Conservation (phyloP, 169 alveolate species). For the Eimeria falciformis region DNA sequence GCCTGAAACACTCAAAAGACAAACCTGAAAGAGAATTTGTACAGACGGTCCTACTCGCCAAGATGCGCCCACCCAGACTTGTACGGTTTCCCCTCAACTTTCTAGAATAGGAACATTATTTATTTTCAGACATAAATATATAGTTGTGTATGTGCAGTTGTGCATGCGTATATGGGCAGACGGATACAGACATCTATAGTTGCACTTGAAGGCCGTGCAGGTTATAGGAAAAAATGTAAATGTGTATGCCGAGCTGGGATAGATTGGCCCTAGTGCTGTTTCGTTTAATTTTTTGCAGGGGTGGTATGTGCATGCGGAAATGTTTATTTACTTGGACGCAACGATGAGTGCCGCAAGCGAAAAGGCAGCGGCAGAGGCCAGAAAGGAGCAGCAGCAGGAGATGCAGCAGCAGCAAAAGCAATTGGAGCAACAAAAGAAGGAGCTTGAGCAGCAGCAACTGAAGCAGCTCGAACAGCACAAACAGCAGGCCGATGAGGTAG, state of each 20-base stretch:
- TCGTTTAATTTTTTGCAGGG: slow-evolving; percentile 16
- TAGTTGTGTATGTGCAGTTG: too few species aligned
- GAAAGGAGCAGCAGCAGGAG: not conserved
- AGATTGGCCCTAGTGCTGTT: not conserved
- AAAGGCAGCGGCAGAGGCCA: slow-evolving; percentile 52
- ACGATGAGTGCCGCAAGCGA: slow-evolving; percentile 24
- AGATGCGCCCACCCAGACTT: slow-evolving; percentile 69
- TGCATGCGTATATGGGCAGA: too few species aligned
- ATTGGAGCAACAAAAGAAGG: not conserved
- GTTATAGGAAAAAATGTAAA: not conserved
- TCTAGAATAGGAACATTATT: too few species aligned
- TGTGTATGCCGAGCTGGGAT: too few species aligned
- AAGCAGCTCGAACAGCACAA: slow-evolving; percentile 11
- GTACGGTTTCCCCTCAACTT: not conserved
- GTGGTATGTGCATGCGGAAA: slow-evolving; percentile 71
- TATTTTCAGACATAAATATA: too few species aligned
- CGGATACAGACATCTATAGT: too few species aligned
- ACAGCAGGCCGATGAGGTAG: not conserved
- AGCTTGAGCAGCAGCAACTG: slow-evolving; percentile 14
- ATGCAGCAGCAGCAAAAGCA: not conserved
- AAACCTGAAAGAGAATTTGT: slow-evolving; percentile 66
- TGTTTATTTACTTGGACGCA: slow-evolving; percentile 68
- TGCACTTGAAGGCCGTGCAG: not conserved
- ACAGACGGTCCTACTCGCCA: slow-evolving; percentile 77
- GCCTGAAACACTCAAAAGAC: slow-evolving; percentile 64